Evolutionary conservation across 2,329 filamentous ascomycete genomes (phyloP).

Genomic region (Claviceps monticola): DNA sequence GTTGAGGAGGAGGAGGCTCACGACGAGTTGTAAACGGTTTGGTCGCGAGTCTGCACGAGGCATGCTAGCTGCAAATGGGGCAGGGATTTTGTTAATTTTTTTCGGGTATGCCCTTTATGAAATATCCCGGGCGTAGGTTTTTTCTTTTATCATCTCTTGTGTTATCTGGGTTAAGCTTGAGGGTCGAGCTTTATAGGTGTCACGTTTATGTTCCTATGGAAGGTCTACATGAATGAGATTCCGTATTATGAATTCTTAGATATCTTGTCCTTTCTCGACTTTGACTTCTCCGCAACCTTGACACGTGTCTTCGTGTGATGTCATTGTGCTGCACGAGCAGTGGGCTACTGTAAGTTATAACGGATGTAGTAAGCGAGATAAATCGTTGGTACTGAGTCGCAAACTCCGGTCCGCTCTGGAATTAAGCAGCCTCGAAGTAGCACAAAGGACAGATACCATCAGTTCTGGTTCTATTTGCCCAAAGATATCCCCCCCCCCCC

Average conservation of each 20-base stretch:
- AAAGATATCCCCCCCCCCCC: too few relatives aligned
- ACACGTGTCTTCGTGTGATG: too few relatives aligned
- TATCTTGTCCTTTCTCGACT: too few relatives aligned
- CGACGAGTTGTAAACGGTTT: conserved; percentile 60
- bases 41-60: not conserved
- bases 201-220: conserved; percentile 10
- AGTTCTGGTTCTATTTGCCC: too few relatives aligned
- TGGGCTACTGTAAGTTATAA: too few relatives aligned
- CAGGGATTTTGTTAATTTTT: not conserved
- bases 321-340: too few relatives aligned
- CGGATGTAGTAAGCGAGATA: not conserved
- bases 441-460: too few relatives aligned
- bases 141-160: not conserved
- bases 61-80: conserved; percentile 8
- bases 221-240: not conserved
- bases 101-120: conserved; percentile 15
- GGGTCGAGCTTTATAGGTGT: conserved; percentile 15
- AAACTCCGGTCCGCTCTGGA: too few relatives aligned
- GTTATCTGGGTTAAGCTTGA: conserved; percentile 6
- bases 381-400: not conserved
- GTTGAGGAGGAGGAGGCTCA: conserved; percentile 30
- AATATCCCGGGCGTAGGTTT: conserved; percentile 19
- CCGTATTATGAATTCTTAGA: not conserved
- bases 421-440: too few relatives aligned
- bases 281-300: too few relatives aligned